Evolutionary conservation across 257 asterid species (phyloP).

Genomic region (Solanum megistacrolobum): DNA sequence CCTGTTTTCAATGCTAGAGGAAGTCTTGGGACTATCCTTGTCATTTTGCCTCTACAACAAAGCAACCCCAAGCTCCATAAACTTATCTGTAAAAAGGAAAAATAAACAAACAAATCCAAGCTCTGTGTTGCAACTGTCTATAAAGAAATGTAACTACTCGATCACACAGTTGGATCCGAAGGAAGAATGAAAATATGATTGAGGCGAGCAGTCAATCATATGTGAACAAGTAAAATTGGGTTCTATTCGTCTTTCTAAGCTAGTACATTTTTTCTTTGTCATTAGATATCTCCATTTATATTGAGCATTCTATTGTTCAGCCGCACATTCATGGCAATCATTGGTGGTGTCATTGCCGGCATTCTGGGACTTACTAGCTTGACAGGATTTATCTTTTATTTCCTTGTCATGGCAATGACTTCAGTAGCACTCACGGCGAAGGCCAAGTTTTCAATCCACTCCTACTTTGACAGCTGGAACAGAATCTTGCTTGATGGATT

Average conservation of each 20-base stretch:
- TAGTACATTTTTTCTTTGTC: background rate
- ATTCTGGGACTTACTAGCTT: slow-evolving; percentile 66
- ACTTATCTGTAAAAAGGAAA: background rate
- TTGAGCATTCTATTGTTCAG: slow-evolving; percentile 26
- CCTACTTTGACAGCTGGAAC: slow-evolving; percentile 86
- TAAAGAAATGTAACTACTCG: background rate
- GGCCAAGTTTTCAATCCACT: slow-evolving; percentile 63
- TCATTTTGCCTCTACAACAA: background rate
- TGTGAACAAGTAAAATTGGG: background rate
- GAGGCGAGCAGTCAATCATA: background rate
- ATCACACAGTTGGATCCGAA: background rate
- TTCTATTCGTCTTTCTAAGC: background rate
- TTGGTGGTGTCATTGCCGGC: slow-evolving; percentile 86
- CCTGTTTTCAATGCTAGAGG: background rate
- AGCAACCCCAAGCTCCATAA: background rate
- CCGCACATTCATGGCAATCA: slow-evolving; percentile 93
- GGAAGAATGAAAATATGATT: background rate
- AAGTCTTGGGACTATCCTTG: background rate
- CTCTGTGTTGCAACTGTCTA: background rate
- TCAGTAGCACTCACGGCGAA: slow-evolving; percentile 87
- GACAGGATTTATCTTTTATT: slow-evolving; percentile 74
- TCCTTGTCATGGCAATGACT: slow-evolving; percentile 72
- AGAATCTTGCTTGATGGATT: slow-evolving; percentile 65
- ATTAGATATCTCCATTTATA: background rate
- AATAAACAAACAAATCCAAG: background rate